These are phyloP conservation scores for Aspergillus fijiensis DNA, from an alignment of 2,329 filamentous ascomycete genomes.

Conservation along the genomic window DNA sequence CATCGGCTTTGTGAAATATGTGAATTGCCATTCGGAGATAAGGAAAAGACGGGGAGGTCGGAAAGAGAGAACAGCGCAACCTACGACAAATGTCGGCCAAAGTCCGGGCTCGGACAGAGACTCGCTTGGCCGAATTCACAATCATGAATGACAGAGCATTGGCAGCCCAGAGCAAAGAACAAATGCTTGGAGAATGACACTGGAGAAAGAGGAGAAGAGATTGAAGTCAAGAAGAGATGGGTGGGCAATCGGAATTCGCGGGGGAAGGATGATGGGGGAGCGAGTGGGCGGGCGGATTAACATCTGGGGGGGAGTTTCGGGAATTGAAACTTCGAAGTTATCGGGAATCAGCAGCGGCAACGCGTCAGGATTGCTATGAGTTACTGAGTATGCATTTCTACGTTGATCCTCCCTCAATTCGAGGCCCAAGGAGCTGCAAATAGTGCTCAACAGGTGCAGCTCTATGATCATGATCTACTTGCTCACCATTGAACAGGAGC, in stretches of 20 bases:
- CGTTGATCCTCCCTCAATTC: too few relatives aligned
- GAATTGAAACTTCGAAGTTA: neutral
- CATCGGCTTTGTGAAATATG: neutral
- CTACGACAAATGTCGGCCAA: conserved; percentile 40
- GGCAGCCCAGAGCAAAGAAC: conserved; percentile 10
- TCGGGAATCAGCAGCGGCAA: neutral
- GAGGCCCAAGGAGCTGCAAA: too few relatives aligned
- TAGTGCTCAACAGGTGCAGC: too few relatives aligned
- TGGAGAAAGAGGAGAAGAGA: neutral
- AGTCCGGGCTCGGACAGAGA: conserved; percentile 42
- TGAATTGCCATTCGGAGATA: conserved; percentile 15
- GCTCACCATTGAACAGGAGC: too few relatives aligned
- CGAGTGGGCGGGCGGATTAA: neutral
- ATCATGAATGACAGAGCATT: conserved; percentile 40
- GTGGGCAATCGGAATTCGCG: neutral
- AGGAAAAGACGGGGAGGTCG: conserved; percentile 3
- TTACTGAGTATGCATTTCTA: too few relatives aligned
- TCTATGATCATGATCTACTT: too few relatives aligned
- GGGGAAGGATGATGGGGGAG: neutral
- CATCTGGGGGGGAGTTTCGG: neutral
- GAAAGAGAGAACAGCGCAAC: conserved; percentile 15
- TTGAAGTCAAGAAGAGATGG: neutral
- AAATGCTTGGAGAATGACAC: neutral
- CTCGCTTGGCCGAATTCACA: conserved; percentile 38
- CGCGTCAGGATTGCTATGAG: too few relatives aligned